Base-by-base conservation (phyloP, 441 rosid species). In the Euphorbia celastroides region DNA sequence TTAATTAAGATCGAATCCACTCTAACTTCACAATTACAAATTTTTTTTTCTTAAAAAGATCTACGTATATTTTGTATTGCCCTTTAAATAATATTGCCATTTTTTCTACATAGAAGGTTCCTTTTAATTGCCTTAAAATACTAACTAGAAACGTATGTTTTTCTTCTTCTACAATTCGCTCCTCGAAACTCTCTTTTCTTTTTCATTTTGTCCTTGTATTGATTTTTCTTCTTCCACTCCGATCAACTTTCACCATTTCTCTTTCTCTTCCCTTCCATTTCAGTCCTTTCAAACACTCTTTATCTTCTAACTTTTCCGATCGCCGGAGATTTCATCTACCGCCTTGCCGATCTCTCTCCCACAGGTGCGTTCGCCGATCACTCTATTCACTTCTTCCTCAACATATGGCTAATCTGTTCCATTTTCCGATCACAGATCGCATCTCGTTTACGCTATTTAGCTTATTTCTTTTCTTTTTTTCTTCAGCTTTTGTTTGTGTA, bases 311-410 rank as follows among this genome's bases (percentile, higher is more conserved):
- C 68, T 62, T 70, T 56, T 70, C 79, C 78, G 88, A 83, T 84
- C 90, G 68, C 57, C 59, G 63, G 69, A 57, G 60, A 57, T 57
- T 62, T 31, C 55, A 8, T 56, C 23, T 23, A 19, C 48, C 31
- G 20, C 66, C 38, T 17, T 50, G 2, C 69, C 65, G 78, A 72
- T 82, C 77, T 72, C 63, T 60, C 68, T 59, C 73, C 77, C 61
- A 77, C 87, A 79, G 65, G 93, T 93, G 83, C 83, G 86, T 79
- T 75, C 82, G 87, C 78, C 58, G 74, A 84, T 78, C 74, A 70
- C 77, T 69, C 56, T 66, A 67, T 79, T 69, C 48, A 2, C 60
- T 70, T 70, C 32, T 60, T 60, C 42, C 48, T 66, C 32, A 54
- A 6, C 57, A 13, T 26, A 8, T 55, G 7, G 46, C 65, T 70